Percentiles rank a stretch among this genome's conserved stretches.
Evolutionary conservation across 768 basidiomycete species (phyloP).

Genomic region (Cystofilobasidium ferigula): DNA sequence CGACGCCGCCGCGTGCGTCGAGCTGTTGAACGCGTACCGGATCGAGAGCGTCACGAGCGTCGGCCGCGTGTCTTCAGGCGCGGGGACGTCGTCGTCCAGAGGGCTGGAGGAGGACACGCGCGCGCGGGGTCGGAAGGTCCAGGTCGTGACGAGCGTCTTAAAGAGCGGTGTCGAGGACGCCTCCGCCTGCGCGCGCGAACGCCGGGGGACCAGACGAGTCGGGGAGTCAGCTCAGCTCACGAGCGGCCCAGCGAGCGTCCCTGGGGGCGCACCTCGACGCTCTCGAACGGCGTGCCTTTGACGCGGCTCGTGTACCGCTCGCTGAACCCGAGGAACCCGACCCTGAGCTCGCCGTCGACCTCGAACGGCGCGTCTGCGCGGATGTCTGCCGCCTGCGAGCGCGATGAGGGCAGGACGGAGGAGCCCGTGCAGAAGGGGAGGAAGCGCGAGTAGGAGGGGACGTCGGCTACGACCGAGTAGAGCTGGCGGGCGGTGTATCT

Average conservation of each 20-base stretch:
- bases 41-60: conserved; percentile 78
- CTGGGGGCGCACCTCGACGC: conserved; percentile 55
- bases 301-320: conserved; percentile 83
- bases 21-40: conserved; percentile 74
- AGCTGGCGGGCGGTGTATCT: conserved; percentile 71
- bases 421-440: conserved; percentile 82
- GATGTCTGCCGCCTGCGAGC: conserved; percentile 32
- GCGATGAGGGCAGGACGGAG: conserved; percentile 71
- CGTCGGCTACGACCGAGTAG: conserved; percentile 76
- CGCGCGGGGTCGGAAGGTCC: conserved; percentile 34
- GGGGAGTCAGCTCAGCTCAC: too few relatives aligned
- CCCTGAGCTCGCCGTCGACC: conserved; percentile 74
- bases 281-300: conserved; percentile 62
- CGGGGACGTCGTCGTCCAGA: conserved; percentile 11
- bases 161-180: conserved; percentile 64
- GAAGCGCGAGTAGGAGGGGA: conserved; percentile 72
- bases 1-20: conserved; percentile 71
- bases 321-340: conserved; percentile 74
- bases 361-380: conserved; percentile 38
- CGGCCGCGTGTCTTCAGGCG: conserved; percentile 17
- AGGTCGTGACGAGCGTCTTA: conserved; percentile 57
- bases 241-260: neutral
- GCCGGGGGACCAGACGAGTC: neutral
- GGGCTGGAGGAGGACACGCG: conserved; percentile 15
- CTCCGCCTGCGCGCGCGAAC: conserved; percentile 46